phyloP scores from a whole-genome alignment of 768 basidiomycete species.

The Pilatotrama ljubarskyi region DNA sequence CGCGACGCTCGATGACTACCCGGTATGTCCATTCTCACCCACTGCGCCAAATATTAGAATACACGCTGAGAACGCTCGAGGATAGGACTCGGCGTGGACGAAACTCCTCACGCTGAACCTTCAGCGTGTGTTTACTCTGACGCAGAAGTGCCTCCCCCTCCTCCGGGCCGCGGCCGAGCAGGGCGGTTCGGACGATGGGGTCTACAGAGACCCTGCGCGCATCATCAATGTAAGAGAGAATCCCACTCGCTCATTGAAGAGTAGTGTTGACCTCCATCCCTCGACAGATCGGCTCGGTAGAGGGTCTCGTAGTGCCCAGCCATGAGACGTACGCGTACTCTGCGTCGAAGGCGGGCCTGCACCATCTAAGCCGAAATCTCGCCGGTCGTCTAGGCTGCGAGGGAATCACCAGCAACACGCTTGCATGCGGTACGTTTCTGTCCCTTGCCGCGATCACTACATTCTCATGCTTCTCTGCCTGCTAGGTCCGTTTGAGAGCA shows the following conservation, averaged over 20 bases:
- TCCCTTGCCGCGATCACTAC: neutral
- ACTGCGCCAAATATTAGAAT: neutral
- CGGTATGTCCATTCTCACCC: slow-evolving; percentile 33
- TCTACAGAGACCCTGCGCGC: slow-evolving; percentile 49
- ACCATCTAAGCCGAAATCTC: slow-evolving; percentile 59
- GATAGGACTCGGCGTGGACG: slow-evolving; percentile 54
- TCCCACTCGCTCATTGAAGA: too few species aligned
- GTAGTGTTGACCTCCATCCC: too few species aligned
- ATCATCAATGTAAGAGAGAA: slow-evolving; percentile 54
- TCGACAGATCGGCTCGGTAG: slow-evolving; percentile 60
- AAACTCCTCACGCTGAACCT: slow-evolving; percentile 65
- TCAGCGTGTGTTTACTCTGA: slow-evolving; percentile 63
- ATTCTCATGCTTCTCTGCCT: neutral
- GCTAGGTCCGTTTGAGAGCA: slow-evolving; percentile 35
- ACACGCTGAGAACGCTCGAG: neutral
- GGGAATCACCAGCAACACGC: slow-evolving; percentile 60
- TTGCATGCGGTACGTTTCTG: slow-evolving; percentile 53
- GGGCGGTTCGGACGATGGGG: slow-evolving; percentile 38
- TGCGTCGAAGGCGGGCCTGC: slow-evolving; percentile 61
- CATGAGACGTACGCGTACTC: slow-evolving; percentile 68
- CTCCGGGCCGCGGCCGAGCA: slow-evolving; percentile 47
- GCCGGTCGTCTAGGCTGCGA: slow-evolving; percentile 56
- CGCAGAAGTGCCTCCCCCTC: slow-evolving; percentile 59
- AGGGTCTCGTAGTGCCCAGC: slow-evolving; percentile 51
- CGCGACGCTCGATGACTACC: slow-evolving; percentile 45